Base-by-base conservation (phyloP, 495 filamentous ascomycete genomes). In the Penicillium macrosclerotiorum region DNA sequence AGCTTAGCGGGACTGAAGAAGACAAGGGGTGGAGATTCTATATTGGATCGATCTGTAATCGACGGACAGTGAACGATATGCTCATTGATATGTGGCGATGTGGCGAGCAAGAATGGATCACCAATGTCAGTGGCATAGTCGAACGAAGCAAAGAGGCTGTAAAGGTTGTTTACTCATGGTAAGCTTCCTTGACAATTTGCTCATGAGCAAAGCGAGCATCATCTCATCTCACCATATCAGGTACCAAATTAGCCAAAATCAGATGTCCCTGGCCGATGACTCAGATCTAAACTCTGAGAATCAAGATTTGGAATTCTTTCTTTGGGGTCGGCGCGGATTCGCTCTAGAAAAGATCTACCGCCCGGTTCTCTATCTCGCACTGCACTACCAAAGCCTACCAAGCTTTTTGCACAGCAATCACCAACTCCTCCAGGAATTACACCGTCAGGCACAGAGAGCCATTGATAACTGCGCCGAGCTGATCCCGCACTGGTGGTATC, bases 1-100 rank as follows among this genome's bases (percentile, higher is more conserved):
- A 51, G 17, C 11, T 46, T 11, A 45, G 24, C 29, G 49, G 37
- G 16, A 48, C 49, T 4, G 55, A 59, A 8, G 59, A 62, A 16
- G 45, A 55, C 16, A 62, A 39, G 27, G 55, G 59, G 5, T 62
- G 59, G 59, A 56, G 31, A 18, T 58, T 62, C 36, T 62, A 62
- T 25, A 59, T 62, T 13, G 55, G 42, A 19, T 45, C 59, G 3
- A 62, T 62, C 27, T 59, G 43, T 31, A 62, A 57, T 20, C 59
- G 59, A 24, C 59, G 59, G 5, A 62, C 59, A 5, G 53, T 52
- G 8, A 62, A 62, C 29, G 59, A 59, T 17, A 52, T 59, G 36
- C 42, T 59, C 12, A 42, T 46, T 19, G 59, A 62, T 25, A 46
- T 62, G 47, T 62, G 59, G 59, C 52, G 59, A 1, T 16, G 40